Percentiles rank a stretch among this genome's conserved stretches.
Conservation (phyloP, 352 stramenopile species). For the Achlya hypogyna region DNA sequence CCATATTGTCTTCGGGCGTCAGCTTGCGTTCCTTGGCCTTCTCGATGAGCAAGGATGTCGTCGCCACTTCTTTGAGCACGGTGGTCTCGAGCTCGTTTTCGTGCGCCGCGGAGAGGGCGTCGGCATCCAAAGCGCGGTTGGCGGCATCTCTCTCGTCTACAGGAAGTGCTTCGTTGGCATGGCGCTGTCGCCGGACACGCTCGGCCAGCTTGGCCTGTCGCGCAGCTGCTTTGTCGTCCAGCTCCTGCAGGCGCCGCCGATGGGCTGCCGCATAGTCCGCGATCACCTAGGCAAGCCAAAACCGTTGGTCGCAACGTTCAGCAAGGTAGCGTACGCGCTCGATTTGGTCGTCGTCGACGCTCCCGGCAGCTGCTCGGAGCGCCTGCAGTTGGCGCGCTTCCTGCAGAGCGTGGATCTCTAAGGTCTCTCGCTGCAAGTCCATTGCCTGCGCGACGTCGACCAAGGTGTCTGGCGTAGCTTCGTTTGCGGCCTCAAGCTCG, state of each 20-base stretch:
- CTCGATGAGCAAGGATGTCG: not conserved
- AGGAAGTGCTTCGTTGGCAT: not conserved
- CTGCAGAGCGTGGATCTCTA: not conserved
- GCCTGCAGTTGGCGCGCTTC: not conserved
- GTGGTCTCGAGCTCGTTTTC: not conserved
- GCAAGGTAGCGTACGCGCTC: not conserved
- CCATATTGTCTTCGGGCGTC: not conserved
- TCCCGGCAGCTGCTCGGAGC: not conserved
- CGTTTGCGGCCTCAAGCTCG: not conserved
- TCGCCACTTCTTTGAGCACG: not conserved
- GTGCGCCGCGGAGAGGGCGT: not conserved
- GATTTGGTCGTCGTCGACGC: not conserved
- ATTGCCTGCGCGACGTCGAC: not conserved
- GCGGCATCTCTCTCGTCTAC: not conserved
- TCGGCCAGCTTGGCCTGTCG: not conserved
- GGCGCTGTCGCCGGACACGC: not conserved
- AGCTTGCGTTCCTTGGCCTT: not conserved
- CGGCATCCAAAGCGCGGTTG: not conserved
- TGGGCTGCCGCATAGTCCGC: not conserved
- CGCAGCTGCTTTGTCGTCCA: conserved; percentile 3
- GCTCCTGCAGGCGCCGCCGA: not conserved
- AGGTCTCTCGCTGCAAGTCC: not conserved
- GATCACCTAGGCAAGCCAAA: not conserved
- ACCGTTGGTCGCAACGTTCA: not conserved
- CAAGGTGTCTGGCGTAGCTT: not conserved